Evolutionary conservation across 2,329 filamentous ascomycete species (phyloP).

Genomic region (Helotiales sp.): DNA sequence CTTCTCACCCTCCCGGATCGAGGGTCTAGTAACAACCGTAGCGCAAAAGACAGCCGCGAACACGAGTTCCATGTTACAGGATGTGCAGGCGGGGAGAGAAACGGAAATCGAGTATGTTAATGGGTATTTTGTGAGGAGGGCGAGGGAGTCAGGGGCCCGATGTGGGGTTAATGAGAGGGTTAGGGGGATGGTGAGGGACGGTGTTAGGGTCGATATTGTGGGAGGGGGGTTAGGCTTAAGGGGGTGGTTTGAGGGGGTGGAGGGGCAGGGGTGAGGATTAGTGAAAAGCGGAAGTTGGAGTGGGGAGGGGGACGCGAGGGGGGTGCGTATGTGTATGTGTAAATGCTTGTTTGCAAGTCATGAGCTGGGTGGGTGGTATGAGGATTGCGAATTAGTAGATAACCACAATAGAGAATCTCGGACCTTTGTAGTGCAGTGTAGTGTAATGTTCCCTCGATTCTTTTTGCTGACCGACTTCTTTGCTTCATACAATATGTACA

Average conservation of each 20-base stretch:
- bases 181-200: slow-evolving; percentile 50
- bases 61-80: slow-evolving; percentile 67
- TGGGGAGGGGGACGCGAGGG: neutral
- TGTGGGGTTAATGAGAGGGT: slow-evolving; percentile 49
- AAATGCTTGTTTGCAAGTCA: neutral
- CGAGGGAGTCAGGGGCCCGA: slow-evolving; percentile 38
- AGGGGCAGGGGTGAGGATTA: neutral
- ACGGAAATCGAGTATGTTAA: slow-evolving; percentile 66
- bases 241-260: slow-evolving; percentile 14
- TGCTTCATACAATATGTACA: slow-evolving; percentile 32
- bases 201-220: slow-evolving; percentile 42
- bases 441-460: neutral
- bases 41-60: slow-evolving; percentile 57
- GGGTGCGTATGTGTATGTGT: neutral
- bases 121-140: slow-evolving; percentile 54
- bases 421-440: too few relatives aligned
- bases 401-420: too few relatives aligned
- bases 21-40: slow-evolving; percentile 49
- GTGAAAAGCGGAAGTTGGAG: neutral
- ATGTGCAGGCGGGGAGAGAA: slow-evolving; percentile 54
- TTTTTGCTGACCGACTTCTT: neutral
- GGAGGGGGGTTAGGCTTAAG: too few relatives aligned
- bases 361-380: too few relatives aligned
- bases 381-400: too few relatives aligned
- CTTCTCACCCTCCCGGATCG: slow-evolving; percentile 12